Evolutionary conservation across 73 alveolate species (phyloP), one percentile per base, ranked within the genome.

Genomic region (Paraurostyla sp.): DNA sequence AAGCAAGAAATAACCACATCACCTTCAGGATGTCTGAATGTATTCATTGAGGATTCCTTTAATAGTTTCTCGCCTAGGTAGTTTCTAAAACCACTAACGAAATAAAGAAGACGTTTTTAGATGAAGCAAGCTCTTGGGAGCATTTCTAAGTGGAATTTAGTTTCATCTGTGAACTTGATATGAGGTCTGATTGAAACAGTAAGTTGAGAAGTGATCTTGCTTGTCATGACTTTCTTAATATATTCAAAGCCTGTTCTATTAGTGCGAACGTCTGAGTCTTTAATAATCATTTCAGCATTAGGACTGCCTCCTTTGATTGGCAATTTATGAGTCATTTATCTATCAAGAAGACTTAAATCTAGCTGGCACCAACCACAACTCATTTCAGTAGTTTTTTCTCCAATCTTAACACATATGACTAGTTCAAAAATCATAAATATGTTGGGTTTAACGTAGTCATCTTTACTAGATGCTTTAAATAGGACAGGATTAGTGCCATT

Each of bases 261-360:
- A 13, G 92, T 83, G 20, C 46, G 80, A 23, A 83, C 80, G 56
- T 91, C 84, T 0, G 23, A 25, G 29, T 78, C 92, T 23, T 56
- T 82, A 13, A 84, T 57, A 15, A 68, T 50, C 58, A 60, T 71
- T 48, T 82, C 87, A 0, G 83, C 75, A 22, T 51, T 76, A 2
- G 96, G 96, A 35, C 91, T 49, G 35, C 96, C 96, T 6, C 95
- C 95, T 16, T 35, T 65, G 20, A 83, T 45, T 0, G 58, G 73
- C 2, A 58, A 22, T 46, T 49, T 42, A 20, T 41, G 63, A 15
- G 33, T 36, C 40, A 71, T 60, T 25, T 58, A 57, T 35, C 86
- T 65, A 36, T 45, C 83, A 43, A 90, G 59, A 23, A 42, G 71
- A 0, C 30, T 29, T 38, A 50, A n/a, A 3, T 43, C 71, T 36